Evolutionary conservation across 352 stramenopile genomes (phyloP).

Genomic region (Globisporangium sylvaticum): DNA sequence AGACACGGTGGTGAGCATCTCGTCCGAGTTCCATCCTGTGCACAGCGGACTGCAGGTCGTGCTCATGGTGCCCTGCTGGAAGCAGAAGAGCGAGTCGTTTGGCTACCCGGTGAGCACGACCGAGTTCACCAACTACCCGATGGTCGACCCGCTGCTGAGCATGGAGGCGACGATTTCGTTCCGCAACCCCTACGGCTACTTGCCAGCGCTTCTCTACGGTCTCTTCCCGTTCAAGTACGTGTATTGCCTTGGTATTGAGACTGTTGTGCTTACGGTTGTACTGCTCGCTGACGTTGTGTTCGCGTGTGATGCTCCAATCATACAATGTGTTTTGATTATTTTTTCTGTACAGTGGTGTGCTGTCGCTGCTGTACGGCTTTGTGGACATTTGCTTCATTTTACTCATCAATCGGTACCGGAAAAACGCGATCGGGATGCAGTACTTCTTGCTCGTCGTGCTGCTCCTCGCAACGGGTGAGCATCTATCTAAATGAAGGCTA

Average conservation of each 20-base stretch:
- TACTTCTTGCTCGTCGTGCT: conserved; percentile 81
- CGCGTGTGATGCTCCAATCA: not conserved
- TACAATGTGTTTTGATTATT: not conserved
- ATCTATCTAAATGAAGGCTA: no score
- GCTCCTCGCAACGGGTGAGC: conserved; percentile 60
- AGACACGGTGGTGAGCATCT: conserved; percentile 37
- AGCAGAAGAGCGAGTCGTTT: conserved; percentile 76
- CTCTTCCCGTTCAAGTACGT: conserved; percentile 82
- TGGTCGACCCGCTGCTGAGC: conserved; percentile 62
- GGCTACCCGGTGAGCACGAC: conserved; percentile 73
- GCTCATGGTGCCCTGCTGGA: conserved; percentile 73
- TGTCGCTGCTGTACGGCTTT: conserved; percentile 71
- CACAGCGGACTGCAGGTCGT: conserved; percentile 59
- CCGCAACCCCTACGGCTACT: conserved; percentile 77
- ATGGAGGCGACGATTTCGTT: conserved; percentile 68
- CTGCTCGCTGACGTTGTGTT: conserved; percentile 5
- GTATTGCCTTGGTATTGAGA: not conserved
- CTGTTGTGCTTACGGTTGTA: not conserved
- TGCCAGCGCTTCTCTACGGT: conserved; percentile 75
- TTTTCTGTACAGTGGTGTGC: conserved; percentile 39
- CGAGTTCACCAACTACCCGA: conserved; percentile 66
- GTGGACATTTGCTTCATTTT: conserved; percentile 66
- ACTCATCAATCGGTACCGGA: conserved; percentile 64
- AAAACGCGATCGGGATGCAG: conserved; percentile 75
- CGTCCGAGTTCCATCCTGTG: conserved; percentile 45